These are phyloP conservation scores for Bretschneidera sinensis DNA, from an alignment of 345 rosid genomes.

Conservation along the genomic window DNA sequence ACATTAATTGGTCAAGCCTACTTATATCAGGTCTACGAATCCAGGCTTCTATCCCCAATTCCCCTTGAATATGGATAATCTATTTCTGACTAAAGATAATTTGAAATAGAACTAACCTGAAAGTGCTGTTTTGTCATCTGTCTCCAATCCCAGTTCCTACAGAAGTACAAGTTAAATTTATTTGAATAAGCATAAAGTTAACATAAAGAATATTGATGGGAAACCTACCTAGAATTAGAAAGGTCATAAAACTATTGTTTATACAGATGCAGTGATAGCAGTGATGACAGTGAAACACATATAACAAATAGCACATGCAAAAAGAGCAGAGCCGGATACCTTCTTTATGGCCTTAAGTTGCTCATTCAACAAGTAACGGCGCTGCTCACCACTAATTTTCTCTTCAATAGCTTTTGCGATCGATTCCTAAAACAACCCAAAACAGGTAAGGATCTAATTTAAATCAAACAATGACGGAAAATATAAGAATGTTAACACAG, in stretches of 20 bases:
- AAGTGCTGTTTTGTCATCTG: slow-evolving; percentile 98
- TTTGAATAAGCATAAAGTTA: slow-evolving; percentile 8
- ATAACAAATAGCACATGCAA: neutral
- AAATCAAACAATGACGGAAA: slow-evolving; percentile 10
- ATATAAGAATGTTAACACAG: neutral
- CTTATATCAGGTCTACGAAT: no score
- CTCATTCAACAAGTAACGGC: slow-evolving; percentile 94
- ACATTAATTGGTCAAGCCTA: neutral
- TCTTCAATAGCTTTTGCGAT: slow-evolving; percentile 99
- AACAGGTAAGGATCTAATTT: slow-evolving; percentile 3
- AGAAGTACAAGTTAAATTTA: slow-evolving; percentile 19
- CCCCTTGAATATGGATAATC: neutral
- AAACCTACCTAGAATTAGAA: neutral
- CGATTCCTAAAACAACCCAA: slow-evolving; percentile 55
- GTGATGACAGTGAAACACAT: neutral
- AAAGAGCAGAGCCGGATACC: slow-evolving; percentile 37
- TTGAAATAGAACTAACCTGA: slow-evolving; percentile 53
- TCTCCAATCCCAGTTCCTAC: slow-evolving; percentile 98
- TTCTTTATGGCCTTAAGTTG: slow-evolving; percentile 99
- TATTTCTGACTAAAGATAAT: neutral
- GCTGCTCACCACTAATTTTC: slow-evolving; percentile 97
- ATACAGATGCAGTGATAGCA: neutral
- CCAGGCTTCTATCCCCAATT: neutral
- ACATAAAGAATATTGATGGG: slow-evolving; percentile 3
- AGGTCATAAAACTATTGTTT: slow-evolving; percentile 1